phyloP scores from a whole-genome alignment of 768 basidiomycete species.

The Cystobasidium ongulense region DNA sequence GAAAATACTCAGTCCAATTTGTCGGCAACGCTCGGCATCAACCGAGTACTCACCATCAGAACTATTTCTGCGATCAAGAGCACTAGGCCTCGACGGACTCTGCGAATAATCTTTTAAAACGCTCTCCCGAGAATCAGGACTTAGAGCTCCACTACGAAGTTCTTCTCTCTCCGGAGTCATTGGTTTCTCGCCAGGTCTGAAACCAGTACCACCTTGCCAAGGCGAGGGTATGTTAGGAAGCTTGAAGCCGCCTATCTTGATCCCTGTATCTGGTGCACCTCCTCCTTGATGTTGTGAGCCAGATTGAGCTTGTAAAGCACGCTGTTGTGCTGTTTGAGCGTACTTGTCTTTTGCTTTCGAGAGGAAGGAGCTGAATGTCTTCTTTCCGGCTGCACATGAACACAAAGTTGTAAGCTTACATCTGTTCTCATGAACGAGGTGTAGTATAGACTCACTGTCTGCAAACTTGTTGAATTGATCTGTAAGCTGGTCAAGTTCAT shows the following conservation, averaged over 20 bases:
- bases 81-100: neutral
- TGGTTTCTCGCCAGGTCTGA: neutral
- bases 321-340: constrained; percentile 15
- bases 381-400: constrained; percentile 15
- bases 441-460: constrained; percentile 14
- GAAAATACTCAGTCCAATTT: neutral
- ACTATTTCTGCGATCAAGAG: neutral
- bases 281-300: neutral
- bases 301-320: constrained; percentile 1
- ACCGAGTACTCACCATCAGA: neutral
- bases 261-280: neutral
- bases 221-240: constrained; percentile 20
- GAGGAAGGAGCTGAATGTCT: constrained; percentile 22
- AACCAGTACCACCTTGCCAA: constrained; percentile 10
- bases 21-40: neutral
- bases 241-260: constrained; percentile 20
- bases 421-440: neutral
- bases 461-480: constrained; percentile 26
- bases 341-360: constrained; percentile 30
- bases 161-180: neutral
- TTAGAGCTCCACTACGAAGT: neutral
- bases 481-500: constrained; percentile 26
- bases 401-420: neutral
- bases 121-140: neutral
- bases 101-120: constrained; percentile 3